These are phyloP conservation scores for Pseudocercospora musae DNA, from an alignment of 2,329 filamentous ascomycete species.

Conservation along the genomic window DNA sequence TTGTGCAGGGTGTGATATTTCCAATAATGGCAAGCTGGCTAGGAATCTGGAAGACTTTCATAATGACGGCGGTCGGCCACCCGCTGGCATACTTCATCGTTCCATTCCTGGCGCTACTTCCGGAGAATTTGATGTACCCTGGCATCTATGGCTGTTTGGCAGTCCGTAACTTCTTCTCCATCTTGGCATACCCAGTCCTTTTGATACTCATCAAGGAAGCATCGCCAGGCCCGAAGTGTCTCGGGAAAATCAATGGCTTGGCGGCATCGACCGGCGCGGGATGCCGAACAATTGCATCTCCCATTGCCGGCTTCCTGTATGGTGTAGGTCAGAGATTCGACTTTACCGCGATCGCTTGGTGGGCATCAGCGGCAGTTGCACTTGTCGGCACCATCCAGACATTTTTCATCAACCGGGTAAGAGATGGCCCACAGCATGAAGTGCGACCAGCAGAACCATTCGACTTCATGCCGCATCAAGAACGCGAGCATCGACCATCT, in stretches of 20 bases:
- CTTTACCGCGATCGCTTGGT: slow-evolving; percentile 63
- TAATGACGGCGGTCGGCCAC: slow-evolving; percentile 63
- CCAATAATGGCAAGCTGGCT: slow-evolving; percentile 61
- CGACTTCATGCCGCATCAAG: slow-evolving; percentile 28
- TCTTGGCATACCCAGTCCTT: slow-evolving; percentile 65
- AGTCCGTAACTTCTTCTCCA: slow-evolving; percentile 65
- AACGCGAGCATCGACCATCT: slow-evolving; percentile 19
- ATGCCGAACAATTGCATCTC: slow-evolving; percentile 66
- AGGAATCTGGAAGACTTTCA: slow-evolving; percentile 65
- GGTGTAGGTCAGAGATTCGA: slow-evolving; percentile 56
- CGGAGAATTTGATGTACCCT: slow-evolving; percentile 51
- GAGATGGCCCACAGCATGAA: slow-evolving; percentile 37
- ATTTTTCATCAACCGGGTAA: slow-evolving; percentile 53
- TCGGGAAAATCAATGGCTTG: slow-evolving; percentile 70
- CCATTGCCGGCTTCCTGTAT: slow-evolving; percentile 65
- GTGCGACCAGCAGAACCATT: slow-evolving; percentile 28
- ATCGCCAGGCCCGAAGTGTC: slow-evolving; percentile 57
- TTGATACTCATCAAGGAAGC: slow-evolving; percentile 72
- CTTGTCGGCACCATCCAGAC: slow-evolving; percentile 55
- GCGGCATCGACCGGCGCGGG: slow-evolving; percentile 70
- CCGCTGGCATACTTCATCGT: slow-evolving; percentile 67
- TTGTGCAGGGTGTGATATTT: slow-evolving; percentile 70
- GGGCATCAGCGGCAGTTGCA: slow-evolving; percentile 56
- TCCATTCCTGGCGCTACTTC: slow-evolving; percentile 62
- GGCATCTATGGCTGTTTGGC: slow-evolving; percentile 65